These are phyloP conservation scores for Candida frijolesensis DNA, from an alignment of 1,139 yeast genomes.

Conservation along the genomic window DNA sequence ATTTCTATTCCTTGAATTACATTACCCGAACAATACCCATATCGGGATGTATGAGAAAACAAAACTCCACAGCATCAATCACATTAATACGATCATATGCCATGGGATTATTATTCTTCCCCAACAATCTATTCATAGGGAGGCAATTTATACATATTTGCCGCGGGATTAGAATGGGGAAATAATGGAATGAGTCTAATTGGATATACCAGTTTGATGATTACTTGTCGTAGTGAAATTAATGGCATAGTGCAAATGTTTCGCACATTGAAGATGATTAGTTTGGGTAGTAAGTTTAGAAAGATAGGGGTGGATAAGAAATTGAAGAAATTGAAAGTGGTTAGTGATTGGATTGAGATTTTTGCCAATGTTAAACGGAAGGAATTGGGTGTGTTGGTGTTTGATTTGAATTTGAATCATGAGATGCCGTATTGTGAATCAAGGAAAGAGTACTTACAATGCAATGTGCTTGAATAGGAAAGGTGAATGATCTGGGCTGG, in stretches of 20 bases:
- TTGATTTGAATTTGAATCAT: constrained; percentile 11
- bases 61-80: constrained; percentile 8
- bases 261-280: constrained; percentile 6
- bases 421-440: constrained; percentile 17
- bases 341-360: constrained; percentile 9
- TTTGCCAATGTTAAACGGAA: constrained; percentile 10
- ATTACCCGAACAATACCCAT: constrained; percentile 6
- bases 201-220: constrained; percentile 1
- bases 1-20: constrained; percentile 3
- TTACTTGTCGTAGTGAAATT: constrained; percentile 13
- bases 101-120: background rate
- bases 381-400: constrained; percentile 14
- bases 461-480: constrained; percentile 6
- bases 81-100: background rate
- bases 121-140: constrained; percentile 12
- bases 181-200: constrained; percentile 11
- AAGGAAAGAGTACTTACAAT: constrained; percentile 11
- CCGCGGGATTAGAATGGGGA: constrained; percentile 12
- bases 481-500: no score
- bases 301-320: constrained; percentile 7
- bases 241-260: constrained; percentile 13
- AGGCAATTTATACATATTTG: constrained; percentile 6
- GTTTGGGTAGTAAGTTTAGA: constrained; percentile 10
- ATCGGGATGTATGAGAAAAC: constrained; percentile 14
- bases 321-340: background rate